Evolutionary conservation across 2,329 filamentous ascomycete genomes (phyloP).

Genomic region (Scopulariopsis brevicaulis): DNA sequence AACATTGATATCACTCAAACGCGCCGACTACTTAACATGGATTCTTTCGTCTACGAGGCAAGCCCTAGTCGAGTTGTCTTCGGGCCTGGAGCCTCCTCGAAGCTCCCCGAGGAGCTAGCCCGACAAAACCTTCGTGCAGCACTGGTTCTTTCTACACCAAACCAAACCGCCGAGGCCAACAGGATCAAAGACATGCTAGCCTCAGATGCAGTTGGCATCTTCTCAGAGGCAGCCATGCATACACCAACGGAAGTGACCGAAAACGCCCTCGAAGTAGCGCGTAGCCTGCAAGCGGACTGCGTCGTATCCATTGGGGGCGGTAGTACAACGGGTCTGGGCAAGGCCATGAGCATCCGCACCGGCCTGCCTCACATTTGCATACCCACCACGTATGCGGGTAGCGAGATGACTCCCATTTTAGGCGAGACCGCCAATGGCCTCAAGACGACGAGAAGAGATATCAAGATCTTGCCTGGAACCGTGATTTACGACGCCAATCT

Average conservation of each 20-base stretch:
- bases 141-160: slow-evolving; percentile 45
- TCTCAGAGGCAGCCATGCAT: slow-evolving; percentile 50
- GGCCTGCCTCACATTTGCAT: slow-evolving; percentile 43
- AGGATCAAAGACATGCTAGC: slow-evolving; percentile 8
- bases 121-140: slow-evolving; percentile 36
- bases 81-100: slow-evolving; percentile 40
- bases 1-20: no score
- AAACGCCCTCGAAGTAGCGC: slow-evolving; percentile 36
- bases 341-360: slow-evolving; percentile 42
- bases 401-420: slow-evolving; percentile 54
- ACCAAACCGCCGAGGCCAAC: slow-evolving; percentile 33
- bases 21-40: no score
- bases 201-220: slow-evolving; percentile 19
- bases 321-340: slow-evolving; percentile 49
- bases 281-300: slow-evolving; percentile 34
- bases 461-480: slow-evolving; percentile 45
- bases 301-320: slow-evolving; percentile 51
- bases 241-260: slow-evolving; percentile 47
- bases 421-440: slow-evolving; percentile 47
- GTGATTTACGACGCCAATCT: slow-evolving; percentile 56
- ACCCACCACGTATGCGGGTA: slow-evolving; percentile 50
- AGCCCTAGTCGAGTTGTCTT: slow-evolving; percentile 33
- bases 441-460: slow-evolving; percentile 46
- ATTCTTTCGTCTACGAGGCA: background rate
- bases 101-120: slow-evolving; percentile 27